Evolutionary conservation across 2,329 filamentous ascomycete genomes (phyloP).

Genomic region (Alternaria brassicicola): DNA sequence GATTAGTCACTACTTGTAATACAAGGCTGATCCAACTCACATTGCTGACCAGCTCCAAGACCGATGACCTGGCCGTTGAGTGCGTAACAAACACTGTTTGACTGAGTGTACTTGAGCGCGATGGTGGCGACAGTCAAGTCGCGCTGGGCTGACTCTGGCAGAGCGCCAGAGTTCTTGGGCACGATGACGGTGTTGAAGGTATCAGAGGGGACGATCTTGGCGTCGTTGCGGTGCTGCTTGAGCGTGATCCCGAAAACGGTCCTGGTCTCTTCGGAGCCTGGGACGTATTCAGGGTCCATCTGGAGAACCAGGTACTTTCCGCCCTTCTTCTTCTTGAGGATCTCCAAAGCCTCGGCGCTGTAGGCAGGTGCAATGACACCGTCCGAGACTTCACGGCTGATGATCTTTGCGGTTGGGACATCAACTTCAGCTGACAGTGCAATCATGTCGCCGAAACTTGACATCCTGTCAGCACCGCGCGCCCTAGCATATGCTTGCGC

Average conservation of each 20-base stretch:
- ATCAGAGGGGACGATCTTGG: constrained; percentile 76
- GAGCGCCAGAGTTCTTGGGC: constrained; percentile 74
- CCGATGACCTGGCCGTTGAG: constrained; percentile 92
- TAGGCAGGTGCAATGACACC: constrained; percentile 93
- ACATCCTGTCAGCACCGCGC: constrained; percentile 96
- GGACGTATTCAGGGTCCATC: constrained; percentile 87
- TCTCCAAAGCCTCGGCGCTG: constrained; percentile 81
- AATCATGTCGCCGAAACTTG: constrained; percentile 96
- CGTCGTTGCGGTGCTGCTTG: constrained; percentile 90
- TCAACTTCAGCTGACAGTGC: constrained; percentile 91
- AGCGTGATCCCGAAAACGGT: constrained; percentile 90
- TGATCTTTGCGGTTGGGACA: constrained; percentile 84
- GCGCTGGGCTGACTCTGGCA: constrained; percentile 81
- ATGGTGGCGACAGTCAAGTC: constrained; percentile 96
- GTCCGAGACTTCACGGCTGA: constrained; percentile 96
- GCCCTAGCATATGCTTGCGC: constrained; percentile 96
- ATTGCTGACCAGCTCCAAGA: constrained; percentile 95
- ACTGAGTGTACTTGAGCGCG: constrained; percentile 95
- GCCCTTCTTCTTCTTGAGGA: constrained; percentile 97
- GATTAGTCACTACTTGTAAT: constrained; percentile 3
- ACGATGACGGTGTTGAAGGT: constrained; percentile 87
- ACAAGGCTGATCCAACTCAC: constrained; percentile 26
- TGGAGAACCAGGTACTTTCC: constrained; percentile 95
- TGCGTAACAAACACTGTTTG: constrained; percentile 98
- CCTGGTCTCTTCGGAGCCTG: constrained; percentile 75